Base-by-base conservation (phyloP, 371 early-diverging fungal species). In the Circinella minor region DNA sequence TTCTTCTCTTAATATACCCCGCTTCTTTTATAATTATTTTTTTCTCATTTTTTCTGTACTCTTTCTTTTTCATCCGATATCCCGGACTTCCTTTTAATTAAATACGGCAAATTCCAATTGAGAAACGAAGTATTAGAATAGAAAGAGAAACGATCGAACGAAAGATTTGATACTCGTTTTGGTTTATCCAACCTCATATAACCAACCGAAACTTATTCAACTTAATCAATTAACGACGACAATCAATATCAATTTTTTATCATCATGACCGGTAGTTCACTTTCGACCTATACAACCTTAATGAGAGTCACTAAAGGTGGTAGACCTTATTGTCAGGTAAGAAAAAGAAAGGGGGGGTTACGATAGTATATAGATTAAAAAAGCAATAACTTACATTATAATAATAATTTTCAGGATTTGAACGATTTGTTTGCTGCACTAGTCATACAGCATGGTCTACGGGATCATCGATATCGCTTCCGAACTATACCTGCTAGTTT, bases 401-500 rank as follows among this genome's bases (percentile, higher is more conserved):
- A 43, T 6, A 36, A 27, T 27, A 2, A 27, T 27, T 27, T 27
- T 27, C 27, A 84, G 85, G 82, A 84, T 67, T 61, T 84, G 18
- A 71, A 77, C 61, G 85, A 84, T 65, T 72, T 84, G 63, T 84
- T 82, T 73, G 74, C 81, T 13, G 82, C 82, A 11, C 72, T 82
- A 3, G 65, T 79, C 34, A 83, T 79, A n/a, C 83, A 83, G 65
- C 70, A 71, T 15, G 78, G 76, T 9, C 48, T 83, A 9, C 48
- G 69, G 17, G 76, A 79, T 49, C 88, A 83, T 68, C 82, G 88
- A 37, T 79, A 80, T 13, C 54, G 84, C 37, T 86, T 87, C 73
- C 80, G 81, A 46, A 82, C 65, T 39, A 87, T 88, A 60, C 83
- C 85, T 4, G 80, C 80, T 43, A 86, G 83, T 17, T 86, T 88